Evolutionary conservation across 768 basidiomycete species (phyloP).

Genomic region (Serendipita indica): DNA sequence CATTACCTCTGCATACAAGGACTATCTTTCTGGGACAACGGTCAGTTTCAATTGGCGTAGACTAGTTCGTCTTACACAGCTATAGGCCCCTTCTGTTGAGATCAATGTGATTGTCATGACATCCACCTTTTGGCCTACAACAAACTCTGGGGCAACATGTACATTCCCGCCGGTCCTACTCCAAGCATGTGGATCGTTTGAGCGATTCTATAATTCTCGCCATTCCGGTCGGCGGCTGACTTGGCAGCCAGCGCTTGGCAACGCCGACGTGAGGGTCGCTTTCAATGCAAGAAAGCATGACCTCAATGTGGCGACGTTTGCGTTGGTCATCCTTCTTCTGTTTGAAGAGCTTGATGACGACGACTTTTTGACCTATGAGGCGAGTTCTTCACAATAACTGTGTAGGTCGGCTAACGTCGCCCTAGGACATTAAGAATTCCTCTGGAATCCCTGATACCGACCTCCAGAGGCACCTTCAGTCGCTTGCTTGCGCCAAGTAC

Average conservation of each 20-base stretch:
- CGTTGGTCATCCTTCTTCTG: slow-evolving; percentile 70
- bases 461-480: slow-evolving; percentile 84
- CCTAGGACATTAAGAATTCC: slow-evolving; percentile 70
- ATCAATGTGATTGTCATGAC: slow-evolving; percentile 88
- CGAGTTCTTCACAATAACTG: slow-evolving; percentile 23
- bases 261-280: slow-evolving; percentile 68
- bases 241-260: slow-evolving; percentile 84
- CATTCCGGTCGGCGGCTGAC: slow-evolving; percentile 83
- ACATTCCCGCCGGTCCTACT: slow-evolving; percentile 50
- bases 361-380: slow-evolving; percentile 63
- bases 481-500: slow-evolving; percentile 87
- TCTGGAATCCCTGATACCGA: slow-evolving; percentile 64
- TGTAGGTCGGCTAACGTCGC: not conserved
- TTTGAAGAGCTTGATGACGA: slow-evolving; percentile 61
- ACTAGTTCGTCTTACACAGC: not conserved
- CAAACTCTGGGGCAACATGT: slow-evolving; percentile 45
- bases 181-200: slow-evolving; percentile 58
- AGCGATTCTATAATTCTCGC: slow-evolving; percentile 74
- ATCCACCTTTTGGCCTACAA: slow-evolving; percentile 90
- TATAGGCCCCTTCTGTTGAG: slow-evolving; percentile 59
- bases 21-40: slow-evolving; percentile 37
- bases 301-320: slow-evolving; percentile 82
- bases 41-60: slow-evolving; percentile 30
- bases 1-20: slow-evolving; percentile 60
- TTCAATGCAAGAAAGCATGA: slow-evolving; percentile 78